These are phyloP conservation scores for Russula vinacea DNA, from an alignment of 768 basidiomycete genomes.

Conservation along the genomic window DNA sequence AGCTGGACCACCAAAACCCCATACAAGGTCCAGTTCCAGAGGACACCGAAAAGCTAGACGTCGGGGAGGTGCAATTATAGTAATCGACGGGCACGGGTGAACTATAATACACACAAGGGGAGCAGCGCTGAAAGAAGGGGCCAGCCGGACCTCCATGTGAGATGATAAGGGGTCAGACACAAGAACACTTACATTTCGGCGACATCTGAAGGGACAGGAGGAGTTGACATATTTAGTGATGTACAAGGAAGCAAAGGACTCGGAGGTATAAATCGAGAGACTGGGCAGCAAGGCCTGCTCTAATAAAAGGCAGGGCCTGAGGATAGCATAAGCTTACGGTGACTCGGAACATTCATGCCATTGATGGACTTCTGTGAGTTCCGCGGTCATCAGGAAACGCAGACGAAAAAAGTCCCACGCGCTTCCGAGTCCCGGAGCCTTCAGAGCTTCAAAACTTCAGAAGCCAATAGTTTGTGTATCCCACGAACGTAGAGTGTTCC, in stretches of 20 bases:
- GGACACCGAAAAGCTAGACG: constrained; percentile 13
- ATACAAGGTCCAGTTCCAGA: constrained; percentile 21
- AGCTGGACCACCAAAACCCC: constrained; percentile 15
- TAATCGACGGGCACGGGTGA: not conserved
- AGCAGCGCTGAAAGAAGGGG: constrained; percentile 2
- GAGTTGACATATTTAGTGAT: constrained; percentile 2
- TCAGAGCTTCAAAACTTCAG: too few relatives aligned
- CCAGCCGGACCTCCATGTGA: not conserved
- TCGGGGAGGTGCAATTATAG: not conserved
- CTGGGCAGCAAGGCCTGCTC: too few relatives aligned
- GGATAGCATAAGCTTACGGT: not conserved
- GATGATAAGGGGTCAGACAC: too few relatives aligned
- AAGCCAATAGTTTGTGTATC: not conserved
- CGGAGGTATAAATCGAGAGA: not conserved
- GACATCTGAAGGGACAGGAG: not conserved
- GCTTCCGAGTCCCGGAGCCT: not conserved
- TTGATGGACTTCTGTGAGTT: not conserved
- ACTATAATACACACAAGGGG: constrained; percentile 4
- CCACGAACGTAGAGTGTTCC: not conserved
- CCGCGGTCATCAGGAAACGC: not conserved
- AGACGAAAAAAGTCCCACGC: not conserved
- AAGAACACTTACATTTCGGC: constrained; percentile 8
- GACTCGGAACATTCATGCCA: too few relatives aligned
- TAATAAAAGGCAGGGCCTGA: not conserved
- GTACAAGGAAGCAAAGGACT: not conserved